Evolutionary conservation across 345 rosid genomes (phyloP).

Genomic region (Geranium brycei): DNA sequence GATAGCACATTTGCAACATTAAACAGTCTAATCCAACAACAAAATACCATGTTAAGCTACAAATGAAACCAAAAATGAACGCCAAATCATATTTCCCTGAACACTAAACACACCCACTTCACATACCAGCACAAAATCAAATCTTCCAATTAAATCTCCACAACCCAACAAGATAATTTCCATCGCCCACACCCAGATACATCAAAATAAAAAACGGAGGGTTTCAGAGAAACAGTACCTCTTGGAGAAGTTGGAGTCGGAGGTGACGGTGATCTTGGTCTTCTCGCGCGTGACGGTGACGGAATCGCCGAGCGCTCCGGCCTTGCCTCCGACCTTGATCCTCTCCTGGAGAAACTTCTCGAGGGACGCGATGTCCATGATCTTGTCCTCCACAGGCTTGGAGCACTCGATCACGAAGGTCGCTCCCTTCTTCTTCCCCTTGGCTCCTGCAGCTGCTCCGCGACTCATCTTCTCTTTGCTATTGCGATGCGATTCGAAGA

Average conservation of each 20-base stretch:
- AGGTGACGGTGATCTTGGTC: conserved; percentile 16
- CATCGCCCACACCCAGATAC: too few relatives aligned
- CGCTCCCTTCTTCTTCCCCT: conserved; percentile 39
- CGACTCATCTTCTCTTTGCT: neutral
- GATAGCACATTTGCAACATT: too few relatives aligned
- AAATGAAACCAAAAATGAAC: too few relatives aligned
- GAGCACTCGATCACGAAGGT: conserved; percentile 29
- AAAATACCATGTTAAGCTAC: too few relatives aligned
- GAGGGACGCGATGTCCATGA: conserved; percentile 21
- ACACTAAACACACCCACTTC: too few relatives aligned
- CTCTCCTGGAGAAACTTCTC: conserved; percentile 5
- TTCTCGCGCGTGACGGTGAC: conserved; percentile 16
- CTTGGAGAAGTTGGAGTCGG: conserved; percentile 26
- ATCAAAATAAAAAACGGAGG: neutral
- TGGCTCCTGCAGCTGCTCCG: conserved; percentile 3
- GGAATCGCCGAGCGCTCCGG: conserved; percentile 19
- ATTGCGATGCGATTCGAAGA: neutral
- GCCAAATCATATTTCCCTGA: too few relatives aligned
- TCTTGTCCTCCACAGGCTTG: conserved; percentile 33
- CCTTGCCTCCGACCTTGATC: conserved; percentile 18
- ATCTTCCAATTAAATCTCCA: neutral
- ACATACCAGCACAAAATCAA: neutral
- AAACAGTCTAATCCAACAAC: too few relatives aligned
- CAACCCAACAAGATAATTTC: neutral
- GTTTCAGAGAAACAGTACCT: conserved; percentile 10